phyloP scores from a whole-genome alignment of 495 filamentous ascomycete genomes.

The Emericellopsis terricola region DNA sequence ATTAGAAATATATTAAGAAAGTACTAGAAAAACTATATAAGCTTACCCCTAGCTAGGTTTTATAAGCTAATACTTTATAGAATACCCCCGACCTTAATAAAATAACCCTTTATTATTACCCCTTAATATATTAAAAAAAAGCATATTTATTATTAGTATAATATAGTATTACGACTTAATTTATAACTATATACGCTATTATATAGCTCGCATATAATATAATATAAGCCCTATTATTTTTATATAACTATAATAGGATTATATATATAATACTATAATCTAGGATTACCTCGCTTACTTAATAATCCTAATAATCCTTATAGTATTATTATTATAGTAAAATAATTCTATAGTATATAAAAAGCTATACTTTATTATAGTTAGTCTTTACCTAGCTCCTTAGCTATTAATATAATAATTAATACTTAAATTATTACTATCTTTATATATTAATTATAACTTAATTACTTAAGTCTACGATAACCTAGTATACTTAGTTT shows the following conservation, averaged over 20 bases:
- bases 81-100: background rate
- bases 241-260: background rate
- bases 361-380: background rate
- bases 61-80: background rate
- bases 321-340: background rate
- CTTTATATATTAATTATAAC: background rate
- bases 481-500: too few relatives aligned
- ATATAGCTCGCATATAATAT: background rate
- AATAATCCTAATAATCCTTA: background rate
- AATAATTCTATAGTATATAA: background rate
- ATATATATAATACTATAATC: background rate
- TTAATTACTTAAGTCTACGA: background rate
- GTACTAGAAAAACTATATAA: background rate
- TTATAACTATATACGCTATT: background rate
- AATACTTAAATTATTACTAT: background rate
- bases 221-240: background rate
- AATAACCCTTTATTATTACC: background rate
- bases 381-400: too few relatives aligned
- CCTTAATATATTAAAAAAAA: too few relatives aligned
- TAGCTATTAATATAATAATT: background rate
- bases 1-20: background rate
- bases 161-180: background rate
- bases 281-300: background rate
- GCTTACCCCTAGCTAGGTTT: too few relatives aligned
- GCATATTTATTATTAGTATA: too few relatives aligned